Evolutionary conservation across 169 alveolate species (phyloP), one percentile per base, ranked within the genome.

Genomic region (Cryptosporidium felis): DNA sequence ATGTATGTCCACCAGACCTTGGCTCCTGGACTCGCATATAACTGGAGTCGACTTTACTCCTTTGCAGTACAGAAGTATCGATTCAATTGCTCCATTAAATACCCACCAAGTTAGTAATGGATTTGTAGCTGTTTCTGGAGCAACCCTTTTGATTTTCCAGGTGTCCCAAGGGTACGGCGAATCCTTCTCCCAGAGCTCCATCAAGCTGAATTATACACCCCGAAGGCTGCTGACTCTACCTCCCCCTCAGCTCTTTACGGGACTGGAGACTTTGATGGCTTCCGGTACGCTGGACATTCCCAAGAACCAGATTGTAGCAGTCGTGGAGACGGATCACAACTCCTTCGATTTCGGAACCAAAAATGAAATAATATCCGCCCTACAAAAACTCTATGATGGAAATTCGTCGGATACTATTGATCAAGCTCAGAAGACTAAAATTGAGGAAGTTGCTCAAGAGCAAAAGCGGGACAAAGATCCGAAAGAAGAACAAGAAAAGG

Each of bases 201-300:
- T 96, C 44, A 96, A 92, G 10, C 92, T 97, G 45, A 92, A 92
- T 45, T 96, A 95, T 89, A 97, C 99, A 0, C 99, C 99, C 0
- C 89, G 99, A 60, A 91, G 93, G 46, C 80, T 97, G 88, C 91
- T 93, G 6, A 91, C 93, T 4, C 82, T 95, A 65, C 96, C 98
- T 49, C 91, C 95, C 65, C 91, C 91, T 63, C 89, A 92, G 41
- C 88, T 92, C 18, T 91, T 88, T 49, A 65, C 82, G 45, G 92
- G 88, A n/a, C 88, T 82, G 51, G 90, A 80, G 21, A 80, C 89
- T 3, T 88, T 90, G 8, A 26, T 85, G 91, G 91, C 21, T 40
- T 88, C 44, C 23, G 81, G 89, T 16, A 67, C 45, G 3, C 21
- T 80, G 12, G 89, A 61, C 56, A 80, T 82, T 28, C 88, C 82